Conservation (phyloP, 2,329 filamentous ascomycete species). For the Podosphaera xanthii region DNA sequence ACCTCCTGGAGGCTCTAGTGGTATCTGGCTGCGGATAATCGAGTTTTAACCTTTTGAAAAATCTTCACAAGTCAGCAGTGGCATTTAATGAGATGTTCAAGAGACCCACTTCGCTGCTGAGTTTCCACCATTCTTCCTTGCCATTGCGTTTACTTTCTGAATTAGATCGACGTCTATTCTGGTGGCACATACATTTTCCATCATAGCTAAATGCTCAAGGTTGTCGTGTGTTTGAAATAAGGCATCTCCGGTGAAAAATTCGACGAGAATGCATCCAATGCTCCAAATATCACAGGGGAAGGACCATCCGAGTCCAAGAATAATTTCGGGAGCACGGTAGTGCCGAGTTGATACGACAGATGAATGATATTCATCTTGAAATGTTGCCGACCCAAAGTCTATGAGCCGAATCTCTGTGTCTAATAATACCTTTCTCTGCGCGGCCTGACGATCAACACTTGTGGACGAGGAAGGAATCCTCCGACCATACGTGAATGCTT, state of each 20-base stretch:
- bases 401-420: slow-evolving; percentile 49
- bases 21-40: slow-evolving; percentile 43
- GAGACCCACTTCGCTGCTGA: slow-evolving; percentile 39
- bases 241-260: slow-evolving; percentile 49
- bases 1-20: slow-evolving; percentile 38
- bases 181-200: slow-evolving; percentile 41
- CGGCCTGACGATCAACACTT: slow-evolving; percentile 35
- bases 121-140: slow-evolving; percentile 32
- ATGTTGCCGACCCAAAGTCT: slow-evolving; percentile 49
- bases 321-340: slow-evolving; percentile 48
- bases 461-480: slow-evolving; percentile 44
- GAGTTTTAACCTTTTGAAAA: slow-evolving; percentile 41
- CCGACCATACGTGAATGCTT: slow-evolving; percentile 48
- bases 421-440: slow-evolving; percentile 38
- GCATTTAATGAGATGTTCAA: neutral
- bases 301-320: slow-evolving; percentile 47
- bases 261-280: slow-evolving; percentile 49
- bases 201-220: slow-evolving; percentile 52
- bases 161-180: slow-evolving; percentile 37
- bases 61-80: slow-evolving; percentile 24
- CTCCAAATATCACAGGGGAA: slow-evolving; percentile 54
- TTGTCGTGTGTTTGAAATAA: slow-evolving; percentile 54
- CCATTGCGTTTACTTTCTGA: slow-evolving; percentile 31
- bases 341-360: slow-evolving; percentile 49
- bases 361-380: slow-evolving; percentile 51